phyloP scores from a whole-genome alignment of 495 filamentous ascomycete species.

The Xylaria cubensis region DNA sequence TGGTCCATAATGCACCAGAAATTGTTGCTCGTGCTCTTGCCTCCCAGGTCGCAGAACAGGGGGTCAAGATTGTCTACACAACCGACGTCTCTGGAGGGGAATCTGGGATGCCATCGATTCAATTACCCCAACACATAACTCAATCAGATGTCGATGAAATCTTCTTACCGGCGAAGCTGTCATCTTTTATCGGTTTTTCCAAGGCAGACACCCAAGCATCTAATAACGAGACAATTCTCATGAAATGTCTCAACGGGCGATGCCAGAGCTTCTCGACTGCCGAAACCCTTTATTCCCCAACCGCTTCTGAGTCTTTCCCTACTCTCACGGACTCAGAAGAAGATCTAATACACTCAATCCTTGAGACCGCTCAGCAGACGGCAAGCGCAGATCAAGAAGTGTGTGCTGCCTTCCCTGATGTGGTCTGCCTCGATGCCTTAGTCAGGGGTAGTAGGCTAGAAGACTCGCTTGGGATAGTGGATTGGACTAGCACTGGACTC shows the following conservation, averaged over 20 bases:
- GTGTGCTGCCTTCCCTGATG: neutral
- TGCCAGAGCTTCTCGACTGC: slow-evolving; percentile 5
- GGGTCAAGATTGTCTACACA: slow-evolving; percentile 3
- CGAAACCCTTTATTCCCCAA: slow-evolving; percentile 3
- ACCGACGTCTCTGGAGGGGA: neutral
- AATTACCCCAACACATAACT: neutral
- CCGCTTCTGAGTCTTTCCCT: neutral
- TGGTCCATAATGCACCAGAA: slow-evolving; percentile 7
- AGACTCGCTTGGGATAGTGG: slow-evolving; percentile 24
- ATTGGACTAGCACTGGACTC: slow-evolving; percentile 21
- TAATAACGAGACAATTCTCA: slow-evolving; percentile 8
- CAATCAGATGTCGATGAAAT: slow-evolving; percentile 4
- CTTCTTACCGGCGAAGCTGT: neutral
- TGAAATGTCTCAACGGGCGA: neutral
- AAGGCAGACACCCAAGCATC: neutral
- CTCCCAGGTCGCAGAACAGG: neutral
- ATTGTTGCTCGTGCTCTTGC: neutral
- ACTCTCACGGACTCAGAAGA: neutral
- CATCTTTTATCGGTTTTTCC: slow-evolving; percentile 6
- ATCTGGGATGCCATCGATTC: neutral
- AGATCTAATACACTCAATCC: neutral
- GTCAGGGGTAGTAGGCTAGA: neutral
- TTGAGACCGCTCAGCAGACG: neutral
- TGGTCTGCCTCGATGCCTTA: neutral
- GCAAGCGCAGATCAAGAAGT: neutral